Evolutionary conservation across 345 rosid species (phyloP), one percentile per base, ranked within the genome.

Genomic region (Kernera saxatilis): DNA sequence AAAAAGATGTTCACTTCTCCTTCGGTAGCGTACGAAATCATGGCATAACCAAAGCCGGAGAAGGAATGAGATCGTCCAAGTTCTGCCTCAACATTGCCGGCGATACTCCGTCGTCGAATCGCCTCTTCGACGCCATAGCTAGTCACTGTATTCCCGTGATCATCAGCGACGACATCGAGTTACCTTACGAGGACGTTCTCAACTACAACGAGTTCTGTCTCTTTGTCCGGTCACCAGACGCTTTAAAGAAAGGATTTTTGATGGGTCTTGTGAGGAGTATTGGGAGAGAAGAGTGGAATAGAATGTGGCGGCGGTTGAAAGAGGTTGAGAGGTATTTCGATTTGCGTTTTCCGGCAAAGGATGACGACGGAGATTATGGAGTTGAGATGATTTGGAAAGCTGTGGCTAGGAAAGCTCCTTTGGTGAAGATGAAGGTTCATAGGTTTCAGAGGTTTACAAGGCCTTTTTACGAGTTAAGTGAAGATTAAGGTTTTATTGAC

Each of bases 31-130:
- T 91, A 23, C 83, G 68, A 33, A 87, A 82, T 18, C 81, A 84
- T 51, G 99, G 99, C 48, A 36, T 90, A 52, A 71, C 18, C 48
- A 79, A 84, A 82, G 97, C 98, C 21, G 78, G 87, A 13, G 67
- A 52, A 22, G 99, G 99, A 11, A 94, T 94, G 99, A 86, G 79
- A 70, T 64, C 84, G 4, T 92, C 97, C 12, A 94, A 92, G 73
- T 94, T 94, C 65, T 94, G 99, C 61, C 96, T 92, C 75, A 92
- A 90, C 81, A 88, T 94, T 17, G 99, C 98, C 5, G 98, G 99
- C 0, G 99, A 94, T 67, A 94, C 99, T 5, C 99, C 99, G 4
- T 94, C 96, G 1, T 89, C 98, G 3, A 94, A 91, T 72, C 96
- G 98, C n/a, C 90, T 94, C 54, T 94, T 94, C 6, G 99, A 94